Conservation (phyloP, 441 rosid genomes). For the Gossypium aridum region DNA sequence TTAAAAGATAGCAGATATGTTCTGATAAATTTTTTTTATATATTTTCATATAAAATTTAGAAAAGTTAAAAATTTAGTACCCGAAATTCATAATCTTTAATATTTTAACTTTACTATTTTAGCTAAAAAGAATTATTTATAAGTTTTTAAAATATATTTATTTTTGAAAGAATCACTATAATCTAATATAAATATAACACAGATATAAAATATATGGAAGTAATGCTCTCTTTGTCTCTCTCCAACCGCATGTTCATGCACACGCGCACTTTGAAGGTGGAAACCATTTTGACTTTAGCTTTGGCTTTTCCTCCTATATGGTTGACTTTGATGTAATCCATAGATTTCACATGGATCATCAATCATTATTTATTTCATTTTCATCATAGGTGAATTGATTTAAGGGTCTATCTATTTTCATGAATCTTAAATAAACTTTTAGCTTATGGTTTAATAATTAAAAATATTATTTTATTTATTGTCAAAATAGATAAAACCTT, state of each 20-base stretch:
- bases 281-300: not conserved
- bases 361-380: not conserved
- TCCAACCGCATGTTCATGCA: not conserved
- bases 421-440: not conserved
- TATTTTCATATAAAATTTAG: too few species aligned
- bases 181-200: not conserved
- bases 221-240: constrained; percentile 3
- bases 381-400: not conserved
- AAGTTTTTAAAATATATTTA: not conserved
- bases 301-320: not conserved
- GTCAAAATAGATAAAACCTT: not conserved
- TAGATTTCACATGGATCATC: not conserved
- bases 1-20: too few species aligned
- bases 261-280: constrained; percentile 12
- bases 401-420: not conserved
- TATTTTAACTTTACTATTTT: too few species aligned
- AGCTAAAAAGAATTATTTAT: too few species aligned
- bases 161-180: not conserved
- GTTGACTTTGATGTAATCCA: not conserved
- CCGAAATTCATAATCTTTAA: too few species aligned
- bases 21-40: too few species aligned
- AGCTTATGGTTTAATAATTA: not conserved
- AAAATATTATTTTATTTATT: not conserved
- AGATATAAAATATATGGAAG: not conserved
- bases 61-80: too few species aligned